A percentile compares a stretch with the other conserved stretches of the same genome.
Conservation (phyloP, 2,329 filamentous ascomycete genomes). For the Fusarium dimerum region DNA sequence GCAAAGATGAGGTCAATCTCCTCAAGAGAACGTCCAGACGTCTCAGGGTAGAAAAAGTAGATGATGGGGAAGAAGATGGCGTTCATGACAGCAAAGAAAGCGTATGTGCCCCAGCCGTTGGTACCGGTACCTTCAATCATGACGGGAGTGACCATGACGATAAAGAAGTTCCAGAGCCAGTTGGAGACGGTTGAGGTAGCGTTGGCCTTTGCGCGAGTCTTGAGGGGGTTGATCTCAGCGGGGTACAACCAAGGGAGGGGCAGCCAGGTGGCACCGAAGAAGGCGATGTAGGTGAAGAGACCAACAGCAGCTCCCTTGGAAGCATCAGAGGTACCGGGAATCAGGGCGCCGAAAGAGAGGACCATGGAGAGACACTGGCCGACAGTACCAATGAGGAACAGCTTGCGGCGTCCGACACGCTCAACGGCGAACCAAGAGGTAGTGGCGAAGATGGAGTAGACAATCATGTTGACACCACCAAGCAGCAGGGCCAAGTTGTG, state of each 20-base stretch:
- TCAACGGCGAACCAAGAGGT: constrained; percentile 88
- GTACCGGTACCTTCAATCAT: constrained; percentile 51
- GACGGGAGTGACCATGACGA: constrained; percentile 69
- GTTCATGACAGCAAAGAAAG: constrained; percentile 44
- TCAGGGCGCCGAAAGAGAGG: constrained; percentile 66
- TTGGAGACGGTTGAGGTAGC: constrained; percentile 72
- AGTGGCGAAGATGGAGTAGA: constrained; percentile 85
- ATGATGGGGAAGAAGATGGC: constrained; percentile 54
- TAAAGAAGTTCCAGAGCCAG: constrained; percentile 73
- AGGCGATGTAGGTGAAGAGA: constrained; percentile 87
- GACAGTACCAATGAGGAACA: constrained; percentile 76
- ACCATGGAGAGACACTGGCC: constrained; percentile 89
- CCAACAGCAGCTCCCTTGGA: too few relatives aligned
- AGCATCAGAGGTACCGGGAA: constrained; percentile 63
- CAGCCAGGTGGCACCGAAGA: constrained; percentile 88
- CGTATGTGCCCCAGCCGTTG: constrained; percentile 67
- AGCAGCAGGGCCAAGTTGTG: constrained; percentile 74
- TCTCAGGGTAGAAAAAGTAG: constrained; percentile 74
- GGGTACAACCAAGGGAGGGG: constrained; percentile 81
- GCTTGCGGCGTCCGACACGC: constrained; percentile 74
- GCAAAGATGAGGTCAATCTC: constrained; percentile 60
- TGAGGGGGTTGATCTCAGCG: constrained; percentile 87
- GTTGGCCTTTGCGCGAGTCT: constrained; percentile 85
- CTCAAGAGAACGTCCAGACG: constrained; percentile 75
- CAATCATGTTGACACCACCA: constrained; percentile 80